These are phyloP conservation scores for Priceomyces carsonii DNA, from an alignment of 805 yeast species.

Conservation along the genomic window DNA sequence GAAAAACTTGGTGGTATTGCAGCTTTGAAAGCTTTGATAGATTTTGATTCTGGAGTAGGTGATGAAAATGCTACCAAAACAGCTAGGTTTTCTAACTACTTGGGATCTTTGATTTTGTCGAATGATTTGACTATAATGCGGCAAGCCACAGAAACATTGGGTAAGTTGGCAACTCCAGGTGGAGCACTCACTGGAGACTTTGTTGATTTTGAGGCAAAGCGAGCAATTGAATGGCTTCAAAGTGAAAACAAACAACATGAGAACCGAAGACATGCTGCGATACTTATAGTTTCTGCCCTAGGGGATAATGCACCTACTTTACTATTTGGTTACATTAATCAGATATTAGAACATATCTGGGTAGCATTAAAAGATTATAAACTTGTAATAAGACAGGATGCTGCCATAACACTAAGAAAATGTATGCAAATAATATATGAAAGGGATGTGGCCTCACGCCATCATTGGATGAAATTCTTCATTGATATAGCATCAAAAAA, in stretches of 20 bases:
- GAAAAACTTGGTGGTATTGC: conserved; percentile 88
- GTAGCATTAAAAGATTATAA: conserved; percentile 81
- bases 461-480: conserved; percentile 72
- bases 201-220: conserved; percentile 88
- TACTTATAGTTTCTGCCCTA: conserved; percentile 75
- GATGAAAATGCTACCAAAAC: conserved; percentile 87
- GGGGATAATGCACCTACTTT: conserved; percentile 87
- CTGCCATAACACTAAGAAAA: conserved; percentile 76
- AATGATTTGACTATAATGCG: conserved; percentile 84
- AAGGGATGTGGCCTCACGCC: conserved; percentile 69
- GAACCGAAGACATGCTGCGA: conserved; percentile 86
- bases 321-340: conserved; percentile 73
- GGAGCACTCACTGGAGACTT: conserved; percentile 88
- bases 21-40: conserved; percentile 86
- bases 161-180: conserved; percentile 86
- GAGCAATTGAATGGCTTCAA: conserved; percentile 88
- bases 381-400: conserved; percentile 71
- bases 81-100: conserved; percentile 86
- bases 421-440: conserved; percentile 79
- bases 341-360: conserved; percentile 84
- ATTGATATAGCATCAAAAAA: conserved; percentile 61
- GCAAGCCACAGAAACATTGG: conserved; percentile 83
- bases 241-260: conserved; percentile 76
- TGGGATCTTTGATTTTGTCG: conserved; percentile 76
- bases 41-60: conserved; percentile 70